Conservation (phyloP, 1,284 basidiomycete species). For the Microbotryum scabiosae region DNA sequence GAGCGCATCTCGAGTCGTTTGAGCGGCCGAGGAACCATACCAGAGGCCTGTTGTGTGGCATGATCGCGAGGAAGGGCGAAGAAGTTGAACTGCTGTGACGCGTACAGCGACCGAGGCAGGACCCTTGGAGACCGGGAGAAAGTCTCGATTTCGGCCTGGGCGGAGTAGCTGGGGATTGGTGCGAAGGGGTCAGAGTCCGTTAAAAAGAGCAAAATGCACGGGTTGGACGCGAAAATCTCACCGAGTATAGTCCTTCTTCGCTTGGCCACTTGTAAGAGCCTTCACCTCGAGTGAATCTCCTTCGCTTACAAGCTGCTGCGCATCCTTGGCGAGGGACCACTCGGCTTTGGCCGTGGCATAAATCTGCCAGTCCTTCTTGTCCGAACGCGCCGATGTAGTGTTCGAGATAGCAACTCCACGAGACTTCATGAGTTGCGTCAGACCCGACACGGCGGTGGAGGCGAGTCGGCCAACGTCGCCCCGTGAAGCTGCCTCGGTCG, state of each 20-base stretch:
- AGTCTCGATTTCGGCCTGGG: slow-evolving; percentile 70
- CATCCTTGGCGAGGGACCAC: slow-evolving; percentile 9
- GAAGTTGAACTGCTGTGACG: slow-evolving; percentile 72
- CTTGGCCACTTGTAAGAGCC: too few species aligned
- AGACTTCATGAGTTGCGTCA: slow-evolving; percentile 24
- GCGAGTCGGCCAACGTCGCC: slow-evolving; percentile 24
- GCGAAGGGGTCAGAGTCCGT: not conserved
- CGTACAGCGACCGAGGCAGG: slow-evolving; percentile 64
- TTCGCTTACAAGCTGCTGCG: too few species aligned
- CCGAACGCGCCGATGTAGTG: not conserved
- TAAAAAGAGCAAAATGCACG: not conserved
- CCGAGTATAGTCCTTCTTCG: too few species aligned
- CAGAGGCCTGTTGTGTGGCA: slow-evolving; percentile 46
- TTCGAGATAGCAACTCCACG: not conserved
- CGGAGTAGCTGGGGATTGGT: slow-evolving; percentile 49
- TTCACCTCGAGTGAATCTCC: too few species aligned
- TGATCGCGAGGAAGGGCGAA: slow-evolving; percentile 40
- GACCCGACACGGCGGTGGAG: slow-evolving; percentile 21
- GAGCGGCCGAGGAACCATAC: slow-evolving; percentile 68
- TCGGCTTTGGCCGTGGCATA: slow-evolving; percentile 4
- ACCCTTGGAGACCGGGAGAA: slow-evolving; percentile 52
- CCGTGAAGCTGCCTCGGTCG: slow-evolving; percentile 4
- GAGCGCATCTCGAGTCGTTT: slow-evolving; percentile 56
- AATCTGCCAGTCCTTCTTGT: slow-evolving; percentile 9
- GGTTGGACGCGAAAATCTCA: too few species aligned